Evolutionary conservation across 345 rosid genomes (phyloP).

Genomic region (Excoecaria cochinchinensis): DNA sequence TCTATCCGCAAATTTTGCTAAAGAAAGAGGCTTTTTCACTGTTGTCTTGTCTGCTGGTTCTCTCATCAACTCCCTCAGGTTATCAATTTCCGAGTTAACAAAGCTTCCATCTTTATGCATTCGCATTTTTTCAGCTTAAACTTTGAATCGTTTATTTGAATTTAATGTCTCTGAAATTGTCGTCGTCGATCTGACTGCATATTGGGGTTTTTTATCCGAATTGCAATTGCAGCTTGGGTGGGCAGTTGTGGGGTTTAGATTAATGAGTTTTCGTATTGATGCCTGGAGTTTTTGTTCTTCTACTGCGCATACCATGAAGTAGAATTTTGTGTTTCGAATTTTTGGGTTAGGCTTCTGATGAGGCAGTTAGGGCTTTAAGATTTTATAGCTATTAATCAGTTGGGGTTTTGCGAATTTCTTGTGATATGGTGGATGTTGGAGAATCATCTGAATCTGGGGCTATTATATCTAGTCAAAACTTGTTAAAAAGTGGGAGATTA

Average conservation of each 20-base stretch:
- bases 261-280: conserved; percentile 27
- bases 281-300: conserved; percentile 24
- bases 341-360: neutral
- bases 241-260: conserved; percentile 14
- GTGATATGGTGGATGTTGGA: conserved; percentile 50
- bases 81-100: conserved; percentile 19
- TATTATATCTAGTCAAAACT: conserved; percentile 31
- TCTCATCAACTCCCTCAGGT: conserved; percentile 60
- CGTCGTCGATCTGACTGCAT: conserved; percentile 32
- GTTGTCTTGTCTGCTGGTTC: conserved; percentile 88
- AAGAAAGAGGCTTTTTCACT: conserved; percentile 68
- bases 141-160: conserved; percentile 2
- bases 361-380: conserved; percentile 4
- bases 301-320: conserved; percentile 8
- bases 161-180: conserved; percentile 10
- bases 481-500: conserved; percentile 23
- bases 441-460: conserved; percentile 51
- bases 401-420: conserved; percentile 19
- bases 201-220: conserved; percentile 20
- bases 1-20: conserved; percentile 59
- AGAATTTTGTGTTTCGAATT: conserved; percentile 9
- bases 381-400: conserved; percentile 2
- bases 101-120: conserved; percentile 21
- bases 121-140: conserved; percentile 13
- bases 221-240: conserved; percentile 1